A percentile compares a stretch with the other conserved stretches of the same genome.
Evolutionary conservation across 2,329 filamentous ascomycete genomes (phyloP).

Genomic region (Ascochyta koolunga): DNA sequence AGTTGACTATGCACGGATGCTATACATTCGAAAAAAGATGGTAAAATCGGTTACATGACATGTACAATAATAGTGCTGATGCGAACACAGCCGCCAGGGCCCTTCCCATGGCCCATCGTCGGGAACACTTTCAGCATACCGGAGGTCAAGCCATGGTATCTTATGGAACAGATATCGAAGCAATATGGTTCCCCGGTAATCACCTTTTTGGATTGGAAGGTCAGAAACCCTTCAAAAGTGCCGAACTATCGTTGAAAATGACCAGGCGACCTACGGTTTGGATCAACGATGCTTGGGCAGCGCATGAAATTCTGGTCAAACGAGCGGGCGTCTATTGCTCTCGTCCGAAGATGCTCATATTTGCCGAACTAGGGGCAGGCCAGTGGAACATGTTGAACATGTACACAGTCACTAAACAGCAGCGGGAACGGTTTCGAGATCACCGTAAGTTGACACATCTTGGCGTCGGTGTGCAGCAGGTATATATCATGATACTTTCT

Average conservation of each 20-base stretch:
- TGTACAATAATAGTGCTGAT: background rate
- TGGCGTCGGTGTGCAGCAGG: constrained; percentile 56
- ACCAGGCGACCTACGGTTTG: constrained; percentile 44
- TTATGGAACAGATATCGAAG: constrained; percentile 61
- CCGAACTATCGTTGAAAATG: background rate
- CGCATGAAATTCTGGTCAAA: constrained; percentile 62
- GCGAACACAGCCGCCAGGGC: constrained; percentile 58
- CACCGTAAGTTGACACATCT: constrained; percentile 45
- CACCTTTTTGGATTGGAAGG: constrained; percentile 61
- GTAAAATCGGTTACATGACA: constrained; percentile 27
- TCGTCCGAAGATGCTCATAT: constrained; percentile 56
- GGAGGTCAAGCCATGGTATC: constrained; percentile 63
- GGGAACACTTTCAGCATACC: constrained; percentile 64
- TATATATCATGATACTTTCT: constrained; percentile 27
- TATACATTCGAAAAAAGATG: constrained; percentile 58
- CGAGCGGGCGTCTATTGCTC: constrained; percentile 60
- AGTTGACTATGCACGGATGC: constrained; percentile 58
- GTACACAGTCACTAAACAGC: constrained; percentile 37
- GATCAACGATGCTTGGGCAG: constrained; percentile 55
- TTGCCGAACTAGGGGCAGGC: constrained; percentile 46
- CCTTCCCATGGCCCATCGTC: constrained; percentile 60
- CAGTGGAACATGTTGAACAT: constrained; percentile 47
- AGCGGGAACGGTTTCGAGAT: constrained; percentile 41
- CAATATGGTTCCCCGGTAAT: constrained; percentile 57
- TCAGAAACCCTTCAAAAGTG: constrained; percentile 13